These are phyloP conservation scores for Pythium monospermum DNA, from an alignment of 352 stramenopile genomes.

Conservation along the genomic window DNA sequence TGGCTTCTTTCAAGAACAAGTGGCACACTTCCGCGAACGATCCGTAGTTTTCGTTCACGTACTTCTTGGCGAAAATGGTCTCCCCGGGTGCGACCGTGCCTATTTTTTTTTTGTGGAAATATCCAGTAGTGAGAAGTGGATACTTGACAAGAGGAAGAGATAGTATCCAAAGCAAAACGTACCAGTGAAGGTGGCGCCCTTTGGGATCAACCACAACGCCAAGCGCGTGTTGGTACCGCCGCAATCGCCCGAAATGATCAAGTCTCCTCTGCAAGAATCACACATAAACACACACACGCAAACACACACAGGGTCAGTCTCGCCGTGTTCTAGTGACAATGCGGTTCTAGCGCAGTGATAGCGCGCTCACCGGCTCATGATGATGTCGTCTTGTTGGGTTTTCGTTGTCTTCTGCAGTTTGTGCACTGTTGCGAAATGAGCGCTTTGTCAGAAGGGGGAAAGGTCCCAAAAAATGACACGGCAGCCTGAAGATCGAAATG, in stretches of 20 bases:
- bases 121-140: conserved; percentile 6
- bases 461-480: no score
- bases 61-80: conserved; percentile 85
- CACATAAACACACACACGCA: background rate
- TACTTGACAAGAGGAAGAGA: no score
- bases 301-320: background rate
- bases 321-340: background rate
- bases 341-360: background rate
- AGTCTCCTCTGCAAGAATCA: conserved; percentile 36
- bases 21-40: conserved; percentile 88
- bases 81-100: conserved; percentile 72
- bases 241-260: conserved; percentile 92
- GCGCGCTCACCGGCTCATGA: background rate
- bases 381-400: no score
- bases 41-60: conserved; percentile 75
- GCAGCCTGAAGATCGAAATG: background rate
- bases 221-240: conserved; percentile 97
- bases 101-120: conserved; percentile 6
- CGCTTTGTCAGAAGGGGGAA: no score
- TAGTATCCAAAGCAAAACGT: no score
- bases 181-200: conserved; percentile 55
- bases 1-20: conserved; percentile 92
- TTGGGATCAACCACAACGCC: conserved; percentile 80
- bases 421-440: conserved; percentile 7
- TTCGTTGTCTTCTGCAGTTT: background rate